Evolutionary conservation across 495 filamentous ascomycete species (phyloP), one percentile per base, ranked within the genome.

Genomic region (Aspergillus conjunctus): DNA sequence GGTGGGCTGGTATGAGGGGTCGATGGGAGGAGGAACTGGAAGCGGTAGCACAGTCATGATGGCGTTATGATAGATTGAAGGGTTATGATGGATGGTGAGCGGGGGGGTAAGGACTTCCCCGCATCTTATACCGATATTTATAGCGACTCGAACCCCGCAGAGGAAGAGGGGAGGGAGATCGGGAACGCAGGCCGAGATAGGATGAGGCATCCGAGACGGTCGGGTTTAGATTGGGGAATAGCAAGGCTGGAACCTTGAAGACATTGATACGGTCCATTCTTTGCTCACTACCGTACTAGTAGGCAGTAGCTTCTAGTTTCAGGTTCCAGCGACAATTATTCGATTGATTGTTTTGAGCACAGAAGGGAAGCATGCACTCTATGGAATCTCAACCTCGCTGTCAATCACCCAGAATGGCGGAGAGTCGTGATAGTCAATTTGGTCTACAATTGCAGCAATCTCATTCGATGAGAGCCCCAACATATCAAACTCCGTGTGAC

Each of bases 391-490:
- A 10, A 21, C 14, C 15, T 41, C 33, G 34, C 34, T 37, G 5
- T 54, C 7, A 39, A 20, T 30, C 32, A 41, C 15, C 51, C 51
- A 54, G 18, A 54, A 54, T 4, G 51, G 37, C 14, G 34, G 18
- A 3, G 18, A 48, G 7, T 56, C 59, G 9, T 51, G 26, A 31
- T 60, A 63, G 5, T 44, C 59, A 30, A 73, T 69, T 52, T 73
- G 70, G 17, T 71, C 62, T 12, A 71, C 59, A 45, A 71, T 69
- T 7, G 68, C 59, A 8, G 66, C 33, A 45, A 73, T 69, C 55
- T 71, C 68, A 60, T 63, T 63, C 12, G 68, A 73, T n/a, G 66
- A 73, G 26, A 69, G 63, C 0, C 71, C 68, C 57, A 73, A 65
- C 58, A 61, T 58, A 50, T 68, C 61, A 5, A 73, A 53, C 11